Evolutionary conservation across 1,284 basidiomycete species (phyloP).

Genomic region (Athelia sp.): DNA sequence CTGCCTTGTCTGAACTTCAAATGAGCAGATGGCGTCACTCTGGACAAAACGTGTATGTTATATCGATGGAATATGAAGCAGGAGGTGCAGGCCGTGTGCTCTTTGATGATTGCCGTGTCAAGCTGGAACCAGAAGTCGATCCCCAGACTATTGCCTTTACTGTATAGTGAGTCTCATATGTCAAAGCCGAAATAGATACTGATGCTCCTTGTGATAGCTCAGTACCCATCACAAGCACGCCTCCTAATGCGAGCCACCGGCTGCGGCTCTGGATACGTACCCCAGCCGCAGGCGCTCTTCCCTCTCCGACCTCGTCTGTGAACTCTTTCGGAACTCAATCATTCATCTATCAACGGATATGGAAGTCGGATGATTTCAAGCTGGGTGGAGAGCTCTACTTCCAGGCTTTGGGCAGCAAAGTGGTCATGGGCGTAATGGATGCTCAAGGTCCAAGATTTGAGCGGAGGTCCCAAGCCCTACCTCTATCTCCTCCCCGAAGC

Average conservation of each 20-base stretch:
- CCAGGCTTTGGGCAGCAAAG: slow-evolving; percentile 35
- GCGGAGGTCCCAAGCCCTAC: neutral
- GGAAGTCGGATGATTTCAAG: slow-evolving; percentile 55
- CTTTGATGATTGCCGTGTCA: slow-evolving; percentile 39
- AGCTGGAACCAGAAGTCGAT: slow-evolving; percentile 43
- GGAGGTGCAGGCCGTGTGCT: slow-evolving; percentile 47
- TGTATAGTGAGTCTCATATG: slow-evolving; percentile 42
- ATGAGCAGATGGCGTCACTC: slow-evolving; percentile 37
- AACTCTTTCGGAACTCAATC: slow-evolving; percentile 35
- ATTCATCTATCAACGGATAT: slow-evolving; percentile 54
- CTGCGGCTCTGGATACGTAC: slow-evolving; percentile 52
- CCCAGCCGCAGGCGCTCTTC: slow-evolving; percentile 22
- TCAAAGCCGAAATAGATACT: slow-evolving; percentile 1
- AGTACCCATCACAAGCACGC: slow-evolving; percentile 45
- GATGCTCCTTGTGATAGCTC: slow-evolving; percentile 27
- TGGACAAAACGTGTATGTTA: slow-evolving; percentile 37
- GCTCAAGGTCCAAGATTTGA: neutral
- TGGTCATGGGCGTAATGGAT: slow-evolving; percentile 37
- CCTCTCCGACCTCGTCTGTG: slow-evolving; percentile 13
- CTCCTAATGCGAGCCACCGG: slow-evolving; percentile 49
- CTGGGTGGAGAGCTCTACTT: slow-evolving; percentile 51
- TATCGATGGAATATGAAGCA: slow-evolving; percentile 55
- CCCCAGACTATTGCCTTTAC: slow-evolving; percentile 45
- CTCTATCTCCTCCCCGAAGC: neutral
- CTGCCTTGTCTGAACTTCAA: neutral